These are phyloP conservation scores for Lupinus albus DNA, from an alignment of 306 rosid genomes.

Conservation along the genomic window DNA sequence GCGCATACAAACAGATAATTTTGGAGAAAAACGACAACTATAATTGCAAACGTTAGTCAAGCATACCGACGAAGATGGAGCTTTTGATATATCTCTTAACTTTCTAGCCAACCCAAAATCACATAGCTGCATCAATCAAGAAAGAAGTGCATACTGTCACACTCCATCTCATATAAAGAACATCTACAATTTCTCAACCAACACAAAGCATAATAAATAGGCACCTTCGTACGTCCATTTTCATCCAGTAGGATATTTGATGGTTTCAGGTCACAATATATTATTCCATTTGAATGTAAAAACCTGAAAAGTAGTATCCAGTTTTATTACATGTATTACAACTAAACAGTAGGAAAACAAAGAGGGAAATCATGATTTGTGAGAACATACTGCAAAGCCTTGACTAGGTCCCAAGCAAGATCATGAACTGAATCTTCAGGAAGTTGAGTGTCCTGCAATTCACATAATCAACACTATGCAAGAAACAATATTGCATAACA, in stretches of 20 bases:
- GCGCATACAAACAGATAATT: conserved; percentile 32
- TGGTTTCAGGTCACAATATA: conserved; percentile 94
- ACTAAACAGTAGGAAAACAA: neutral
- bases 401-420: conserved; percentile 69
- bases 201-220: neutral
- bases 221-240: conserved; percentile 87
- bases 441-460: conserved; percentile 74
- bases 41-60: conserved; percentile 21
- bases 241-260: conserved; percentile 89
- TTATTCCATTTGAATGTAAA: conserved; percentile 87
- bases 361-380: conserved; percentile 22
- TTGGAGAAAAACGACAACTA: conserved; percentile 16
- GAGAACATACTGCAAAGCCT: conserved; percentile 72
- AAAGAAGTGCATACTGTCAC: neutral
- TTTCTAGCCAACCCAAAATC: conserved; percentile 96
- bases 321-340: conserved; percentile 29
- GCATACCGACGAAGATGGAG: conserved; percentile 76
- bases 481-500: conserved; percentile 19
- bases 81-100: conserved; percentile 78
- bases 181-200: conserved; percentile 10
- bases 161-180: conserved; percentile 8
- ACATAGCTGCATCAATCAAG: conserved; percentile 71
- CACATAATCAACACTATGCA: conserved; percentile 39
- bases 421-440: conserved; percentile 94
- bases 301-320: conserved; percentile 55